These are phyloP conservation scores for Vigna radiata DNA, from an alignment of 306 rosid genomes.

Conservation along the genomic window DNA sequence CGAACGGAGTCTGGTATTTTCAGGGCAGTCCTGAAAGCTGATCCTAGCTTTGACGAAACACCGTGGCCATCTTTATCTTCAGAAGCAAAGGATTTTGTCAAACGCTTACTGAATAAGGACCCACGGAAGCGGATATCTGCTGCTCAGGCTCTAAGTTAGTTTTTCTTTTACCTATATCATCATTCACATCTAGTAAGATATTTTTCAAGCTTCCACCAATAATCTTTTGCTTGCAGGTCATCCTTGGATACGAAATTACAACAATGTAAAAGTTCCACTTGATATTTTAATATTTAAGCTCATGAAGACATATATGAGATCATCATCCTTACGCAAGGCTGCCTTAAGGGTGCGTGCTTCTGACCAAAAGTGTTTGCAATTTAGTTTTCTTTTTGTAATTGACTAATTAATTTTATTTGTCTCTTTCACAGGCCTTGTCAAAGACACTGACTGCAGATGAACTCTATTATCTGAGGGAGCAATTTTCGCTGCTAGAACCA, in stretches of 20 bases:
- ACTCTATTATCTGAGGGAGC: conserved; percentile 87
- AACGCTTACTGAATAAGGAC: conserved; percentile 87
- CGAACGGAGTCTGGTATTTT: conserved; percentile 97
- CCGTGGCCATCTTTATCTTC: conserved; percentile 93
- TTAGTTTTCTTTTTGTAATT: not conserved
- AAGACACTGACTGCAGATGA: conserved; percentile 92
- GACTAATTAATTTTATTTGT: conserved; percentile 38
- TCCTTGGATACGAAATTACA: conserved; percentile 87
- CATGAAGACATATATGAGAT: conserved; percentile 83
- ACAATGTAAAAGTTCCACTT: conserved; percentile 73
- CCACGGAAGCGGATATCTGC: conserved; percentile 96
- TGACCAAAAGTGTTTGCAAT: not conserved
- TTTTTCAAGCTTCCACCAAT: conserved; percentile 36
- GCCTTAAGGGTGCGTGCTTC: conserved; percentile 85
- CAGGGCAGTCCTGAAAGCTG: conserved; percentile 93
- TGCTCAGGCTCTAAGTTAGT: conserved; percentile 94
- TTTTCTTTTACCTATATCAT: conserved; percentile 28
- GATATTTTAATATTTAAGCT: conserved; percentile 87
- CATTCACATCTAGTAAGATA: conserved; percentile 23
- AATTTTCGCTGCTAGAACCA: conserved; percentile 81
- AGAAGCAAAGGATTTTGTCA: conserved; percentile 96
- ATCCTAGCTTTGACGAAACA: conserved; percentile 90
- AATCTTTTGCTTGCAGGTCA: conserved; percentile 80
- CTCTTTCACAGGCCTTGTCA: conserved; percentile 79
- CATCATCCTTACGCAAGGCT: conserved; percentile 97